A percentile compares a stretch with the other conserved stretches of the same genome.
phyloP scores from a whole-genome alignment of 768 basidiomycete species.

The Cystoderma amianthinum region DNA sequence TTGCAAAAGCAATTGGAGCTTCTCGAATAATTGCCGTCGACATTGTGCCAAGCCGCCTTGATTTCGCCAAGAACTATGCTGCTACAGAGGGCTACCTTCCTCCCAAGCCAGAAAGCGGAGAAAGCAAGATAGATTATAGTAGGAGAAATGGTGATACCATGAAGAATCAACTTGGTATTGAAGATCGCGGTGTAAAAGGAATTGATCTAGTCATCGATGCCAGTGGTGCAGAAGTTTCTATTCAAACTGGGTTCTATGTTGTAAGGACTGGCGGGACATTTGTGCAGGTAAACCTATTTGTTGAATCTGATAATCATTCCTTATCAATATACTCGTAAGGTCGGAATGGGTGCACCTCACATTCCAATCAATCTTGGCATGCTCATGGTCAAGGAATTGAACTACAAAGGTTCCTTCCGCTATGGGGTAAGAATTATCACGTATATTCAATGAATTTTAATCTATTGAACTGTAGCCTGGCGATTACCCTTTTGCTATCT shows the following conservation, averaged over 20 bases:
- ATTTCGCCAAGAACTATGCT: conserved; percentile 82
- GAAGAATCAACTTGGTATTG: conserved; percentile 56
- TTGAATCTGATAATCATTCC: not conserved
- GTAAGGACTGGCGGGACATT: conserved; percentile 72
- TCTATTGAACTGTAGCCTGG: conserved; percentile 51
- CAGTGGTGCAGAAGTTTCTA: conserved; percentile 88
- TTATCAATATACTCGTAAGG: conserved; percentile 28
- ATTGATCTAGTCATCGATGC: conserved; percentile 90
- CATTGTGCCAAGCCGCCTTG: conserved; percentile 65
- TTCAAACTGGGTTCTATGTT: conserved; percentile 78
- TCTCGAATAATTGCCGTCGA: conserved; percentile 81
- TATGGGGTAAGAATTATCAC: conserved; percentile 52
- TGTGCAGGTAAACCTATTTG: conserved; percentile 44
- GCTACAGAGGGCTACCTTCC: conserved; percentile 75
- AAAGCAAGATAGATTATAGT: conserved; percentile 66
- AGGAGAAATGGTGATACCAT: conserved; percentile 63
- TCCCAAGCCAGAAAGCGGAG: conserved; percentile 49
- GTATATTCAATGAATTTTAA: not conserved
- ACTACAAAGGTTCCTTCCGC: conserved; percentile 88
- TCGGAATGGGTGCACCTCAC: conserved; percentile 82
- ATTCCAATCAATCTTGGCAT: conserved; percentile 66
- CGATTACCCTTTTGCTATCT: conserved; percentile 80
- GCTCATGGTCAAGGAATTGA: conserved; percentile 72
- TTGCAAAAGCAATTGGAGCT: conserved; percentile 92
- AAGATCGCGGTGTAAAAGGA: conserved; percentile 60